Conservation (phyloP, 202 grass and related monocot genomes). For the Schoenoplectus tabernaemontani region DNA sequence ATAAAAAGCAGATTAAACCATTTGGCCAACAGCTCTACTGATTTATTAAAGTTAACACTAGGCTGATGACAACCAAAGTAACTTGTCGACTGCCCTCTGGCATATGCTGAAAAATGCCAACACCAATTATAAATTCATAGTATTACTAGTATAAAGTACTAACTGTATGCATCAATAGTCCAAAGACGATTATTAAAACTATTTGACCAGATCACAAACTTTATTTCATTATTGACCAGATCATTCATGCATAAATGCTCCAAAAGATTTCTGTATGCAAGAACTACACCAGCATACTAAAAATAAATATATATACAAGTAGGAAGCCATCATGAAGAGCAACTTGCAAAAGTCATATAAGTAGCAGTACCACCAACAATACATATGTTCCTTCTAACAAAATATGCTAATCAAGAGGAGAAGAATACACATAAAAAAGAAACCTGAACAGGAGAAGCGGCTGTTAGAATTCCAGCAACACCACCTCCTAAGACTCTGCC, state of each 20-base stretch:
- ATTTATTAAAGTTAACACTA: not conserved
- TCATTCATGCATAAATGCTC: not conserved
- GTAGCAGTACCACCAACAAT: not conserved
- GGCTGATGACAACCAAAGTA: not conserved
- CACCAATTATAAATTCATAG: slow-evolving; percentile 5
- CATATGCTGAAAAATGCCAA: not conserved
- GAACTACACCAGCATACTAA: slow-evolving; percentile 2
- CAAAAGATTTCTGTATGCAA: not conserved
- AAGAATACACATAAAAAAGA: not conserved
- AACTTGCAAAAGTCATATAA: not conserved
- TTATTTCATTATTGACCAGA: slow-evolving; percentile 6
- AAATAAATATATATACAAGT: not conserved
- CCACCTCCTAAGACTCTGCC: slow-evolving; percentile 87
- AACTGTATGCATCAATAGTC: not conserved
- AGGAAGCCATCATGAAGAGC: not conserved
- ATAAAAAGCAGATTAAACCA: slow-evolving; percentile 11
- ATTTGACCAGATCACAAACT: slow-evolving; percentile 6
- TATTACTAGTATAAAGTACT: not conserved
- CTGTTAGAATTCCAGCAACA: slow-evolving; percentile 76
- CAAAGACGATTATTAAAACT: not conserved
- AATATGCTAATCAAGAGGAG: not conserved
- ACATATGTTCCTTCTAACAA: not conserved
- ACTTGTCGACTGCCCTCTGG: not conserved
- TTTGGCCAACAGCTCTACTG: slow-evolving; percentile 1
- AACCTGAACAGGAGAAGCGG: slow-evolving; percentile 92